Conservation (phyloP, 1,139 yeast species). For the Sugiyamaella neomexicana region DNA sequence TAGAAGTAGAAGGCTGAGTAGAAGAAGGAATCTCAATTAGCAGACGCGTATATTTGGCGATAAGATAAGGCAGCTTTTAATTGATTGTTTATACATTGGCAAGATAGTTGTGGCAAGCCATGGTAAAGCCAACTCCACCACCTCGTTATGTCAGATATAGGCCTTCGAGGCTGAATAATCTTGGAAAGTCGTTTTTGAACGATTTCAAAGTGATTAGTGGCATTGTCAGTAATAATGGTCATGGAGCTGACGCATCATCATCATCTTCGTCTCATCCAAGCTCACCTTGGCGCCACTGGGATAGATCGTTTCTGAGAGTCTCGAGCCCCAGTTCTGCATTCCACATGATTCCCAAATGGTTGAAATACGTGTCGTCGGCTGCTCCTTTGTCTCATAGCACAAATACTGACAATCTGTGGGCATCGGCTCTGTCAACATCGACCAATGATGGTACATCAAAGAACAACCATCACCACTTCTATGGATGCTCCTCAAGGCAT, state of each 20-base stretch:
- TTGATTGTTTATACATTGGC: background rate
- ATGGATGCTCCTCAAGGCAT: background rate
- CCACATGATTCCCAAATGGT: conserved; percentile 12
- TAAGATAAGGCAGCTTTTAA: background rate
- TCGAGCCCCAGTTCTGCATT: conserved; percentile 3
- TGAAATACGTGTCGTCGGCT: background rate
- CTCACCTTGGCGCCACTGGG: background rate
- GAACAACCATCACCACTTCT: background rate
- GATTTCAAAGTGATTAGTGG: background rate
- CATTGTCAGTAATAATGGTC: background rate
- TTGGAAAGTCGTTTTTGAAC: background rate
- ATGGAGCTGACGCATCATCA: background rate
- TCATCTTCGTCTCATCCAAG: background rate
- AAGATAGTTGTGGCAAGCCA: background rate
- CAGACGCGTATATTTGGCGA: background rate
- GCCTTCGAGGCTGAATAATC: background rate
- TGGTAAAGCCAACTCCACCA: conserved; percentile 1
- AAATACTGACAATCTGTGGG: background rate
- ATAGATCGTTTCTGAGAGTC: background rate
- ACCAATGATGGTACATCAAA: background rate
- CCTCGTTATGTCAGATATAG: background rate
- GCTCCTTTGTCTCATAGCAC: background rate
- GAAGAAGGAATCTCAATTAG: background rate
- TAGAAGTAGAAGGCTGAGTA: too few species aligned
- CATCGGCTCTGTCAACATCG: background rate